A percentile compares a stretch with the other conserved stretches of the same genome.
These are phyloP conservation scores for Cardamine occulta DNA, from an alignment of 345 rosid genomes.

Conservation along the genomic window DNA sequence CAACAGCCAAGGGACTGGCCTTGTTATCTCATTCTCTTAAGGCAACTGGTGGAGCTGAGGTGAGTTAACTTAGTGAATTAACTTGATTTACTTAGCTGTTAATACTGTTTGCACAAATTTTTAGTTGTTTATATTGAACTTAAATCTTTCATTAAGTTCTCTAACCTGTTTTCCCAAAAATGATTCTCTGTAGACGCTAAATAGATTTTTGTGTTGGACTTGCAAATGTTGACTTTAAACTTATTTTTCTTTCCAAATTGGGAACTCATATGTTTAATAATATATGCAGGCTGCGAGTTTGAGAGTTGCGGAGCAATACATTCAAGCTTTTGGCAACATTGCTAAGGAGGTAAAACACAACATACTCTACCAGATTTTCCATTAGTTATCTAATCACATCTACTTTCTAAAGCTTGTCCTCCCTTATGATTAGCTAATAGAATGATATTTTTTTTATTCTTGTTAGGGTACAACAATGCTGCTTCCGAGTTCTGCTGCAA, in stretches of 20 bases:
- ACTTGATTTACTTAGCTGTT: slow-evolving; percentile 26
- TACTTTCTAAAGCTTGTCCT: background rate
- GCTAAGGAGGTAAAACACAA: slow-evolving; percentile 74
- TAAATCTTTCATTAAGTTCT: background rate
- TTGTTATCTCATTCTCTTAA: slow-evolving; percentile 72
- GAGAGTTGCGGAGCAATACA: slow-evolving; percentile 83
- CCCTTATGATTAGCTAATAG: slow-evolving; percentile 18
- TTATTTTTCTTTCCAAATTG: slow-evolving; percentile 4
- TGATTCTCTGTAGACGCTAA: background rate
- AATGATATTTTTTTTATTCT: background rate
- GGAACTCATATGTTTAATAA: background rate
- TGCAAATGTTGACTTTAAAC: slow-evolving; percentile 11
- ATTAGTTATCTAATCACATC: background rate
- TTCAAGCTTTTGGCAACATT: slow-evolving; percentile 80
- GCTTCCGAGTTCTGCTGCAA: slow-evolving; percentile 73
- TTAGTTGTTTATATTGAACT: background rate
- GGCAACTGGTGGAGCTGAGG: slow-evolving; percentile 86
- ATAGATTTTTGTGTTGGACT: background rate
- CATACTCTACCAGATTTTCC: background rate
- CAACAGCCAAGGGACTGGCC: slow-evolving; percentile 75
- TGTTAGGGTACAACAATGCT: slow-evolving; percentile 84
- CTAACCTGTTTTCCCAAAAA: background rate
- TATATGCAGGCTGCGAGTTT: slow-evolving; percentile 76
- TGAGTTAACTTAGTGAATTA: slow-evolving; percentile 35
- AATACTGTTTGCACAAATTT: slow-evolving; percentile 18